These are phyloP conservation scores for Amphichorda felina DNA, from an alignment of 2,329 filamentous ascomycete genomes.

Conservation along the genomic window DNA sequence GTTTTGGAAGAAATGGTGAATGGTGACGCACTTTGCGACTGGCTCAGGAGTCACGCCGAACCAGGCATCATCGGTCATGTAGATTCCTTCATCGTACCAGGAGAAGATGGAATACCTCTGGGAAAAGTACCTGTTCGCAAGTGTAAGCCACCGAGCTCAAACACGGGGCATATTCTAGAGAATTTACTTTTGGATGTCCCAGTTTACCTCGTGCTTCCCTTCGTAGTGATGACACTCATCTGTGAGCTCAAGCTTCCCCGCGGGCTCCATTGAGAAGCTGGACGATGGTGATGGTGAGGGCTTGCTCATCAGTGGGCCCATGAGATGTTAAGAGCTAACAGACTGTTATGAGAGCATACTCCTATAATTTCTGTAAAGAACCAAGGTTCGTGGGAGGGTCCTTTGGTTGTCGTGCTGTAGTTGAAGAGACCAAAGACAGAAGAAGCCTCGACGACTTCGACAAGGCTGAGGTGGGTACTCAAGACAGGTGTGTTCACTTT, in stretches of 20 bases:
- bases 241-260: slow-evolving; percentile 38
- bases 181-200: slow-evolving; percentile 70
- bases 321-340: neutral
- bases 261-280: slow-evolving; percentile 24
- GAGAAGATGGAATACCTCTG: slow-evolving; percentile 84
- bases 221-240: slow-evolving; percentile 67
- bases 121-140: slow-evolving; percentile 62
- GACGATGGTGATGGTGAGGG: neutral
- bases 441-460: neutral
- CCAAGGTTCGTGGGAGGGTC: no score
- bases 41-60: slow-evolving; percentile 94
- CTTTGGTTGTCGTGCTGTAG: neutral
- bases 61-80: slow-evolving; percentile 90
- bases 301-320: slow-evolving; percentile 1
- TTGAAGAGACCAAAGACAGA: neutral
- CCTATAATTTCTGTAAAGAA: no score
- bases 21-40: slow-evolving; percentile 57
- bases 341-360: no score
- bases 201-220: slow-evolving; percentile 58
- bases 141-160: neutral
- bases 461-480: neutral
- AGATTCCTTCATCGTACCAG: slow-evolving; percentile 75
- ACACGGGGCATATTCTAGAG: neutral
- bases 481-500: neutral
- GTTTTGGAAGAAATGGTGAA: slow-evolving; percentile 3